These are phyloP conservation scores for Arachnopeziza araneosa DNA, from an alignment of 2,329 filamentous ascomycete genomes.

Conservation along the genomic window DNA sequence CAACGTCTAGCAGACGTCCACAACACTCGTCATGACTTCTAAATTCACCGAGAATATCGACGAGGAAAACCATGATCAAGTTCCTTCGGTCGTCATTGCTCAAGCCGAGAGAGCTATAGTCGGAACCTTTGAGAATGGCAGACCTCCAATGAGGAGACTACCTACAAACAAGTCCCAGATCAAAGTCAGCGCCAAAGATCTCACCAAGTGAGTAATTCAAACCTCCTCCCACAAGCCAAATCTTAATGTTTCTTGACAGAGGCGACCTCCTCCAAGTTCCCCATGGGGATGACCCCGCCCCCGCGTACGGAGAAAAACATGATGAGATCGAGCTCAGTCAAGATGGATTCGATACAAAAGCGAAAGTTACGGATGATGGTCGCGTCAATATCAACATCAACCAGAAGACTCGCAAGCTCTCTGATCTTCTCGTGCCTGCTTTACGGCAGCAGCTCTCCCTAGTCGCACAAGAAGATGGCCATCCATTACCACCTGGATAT, in stretches of 20 bases:
- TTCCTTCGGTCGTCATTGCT: conserved; percentile 25
- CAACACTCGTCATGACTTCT: neutral
- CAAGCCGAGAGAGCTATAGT: conserved; percentile 30
- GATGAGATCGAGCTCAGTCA: conserved; percentile 55
- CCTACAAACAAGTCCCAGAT: neutral
- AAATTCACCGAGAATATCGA: neutral
- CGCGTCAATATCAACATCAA: conserved; percentile 76
- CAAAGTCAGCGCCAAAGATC: neutral
- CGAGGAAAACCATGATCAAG: conserved; percentile 5
- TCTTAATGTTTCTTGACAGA: conserved; percentile 6
- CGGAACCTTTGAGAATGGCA: conserved; percentile 19
- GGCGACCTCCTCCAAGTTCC: conserved; percentile 17
- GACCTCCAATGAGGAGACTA: neutral
- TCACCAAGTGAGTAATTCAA: conserved; percentile 8
- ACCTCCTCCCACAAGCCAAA: neutral
- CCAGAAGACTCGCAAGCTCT: conserved; percentile 60
- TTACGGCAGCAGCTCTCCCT: conserved; percentile 47
- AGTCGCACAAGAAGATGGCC: conserved; percentile 40
- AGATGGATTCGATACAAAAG: conserved; percentile 57
- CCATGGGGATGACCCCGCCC: conserved; percentile 33
- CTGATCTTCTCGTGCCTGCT: conserved; percentile 61
- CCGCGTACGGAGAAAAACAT: conserved; percentile 53
- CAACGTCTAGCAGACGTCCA: neutral
- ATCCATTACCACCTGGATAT: conserved; percentile 58
- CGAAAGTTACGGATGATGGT: conserved; percentile 63